Evolutionary conservation across 2,329 filamentous ascomycete species (phyloP).

Genomic region (Basipetospora chlamydospora): DNA sequence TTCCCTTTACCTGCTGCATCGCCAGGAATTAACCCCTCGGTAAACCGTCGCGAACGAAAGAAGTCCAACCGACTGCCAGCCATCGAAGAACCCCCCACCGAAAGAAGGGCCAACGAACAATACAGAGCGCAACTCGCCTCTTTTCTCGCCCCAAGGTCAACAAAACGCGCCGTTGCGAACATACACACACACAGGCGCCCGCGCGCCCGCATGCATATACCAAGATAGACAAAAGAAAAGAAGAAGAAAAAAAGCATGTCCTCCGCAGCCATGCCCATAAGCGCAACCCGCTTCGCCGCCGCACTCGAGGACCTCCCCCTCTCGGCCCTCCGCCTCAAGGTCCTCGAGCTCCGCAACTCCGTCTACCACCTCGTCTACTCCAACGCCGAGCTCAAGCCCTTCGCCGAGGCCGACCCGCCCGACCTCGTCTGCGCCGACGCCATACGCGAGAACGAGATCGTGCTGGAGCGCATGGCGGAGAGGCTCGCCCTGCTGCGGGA

Average conservation of each 20-base stretch:
- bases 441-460: conserved; percentile 54
- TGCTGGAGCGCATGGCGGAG: conserved; percentile 54
- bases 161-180: no score
- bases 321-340: conserved; percentile 55
- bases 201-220: no score
- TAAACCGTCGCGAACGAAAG: background rate
- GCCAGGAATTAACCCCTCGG: background rate
- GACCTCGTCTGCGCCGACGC: conserved; percentile 63
- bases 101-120: background rate
- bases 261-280: conserved; percentile 46
- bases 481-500: conserved; percentile 46
- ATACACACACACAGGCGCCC: no score
- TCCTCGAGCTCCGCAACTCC: conserved; percentile 60
- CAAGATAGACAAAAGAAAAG: no score
- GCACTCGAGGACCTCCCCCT: conserved; percentile 54
- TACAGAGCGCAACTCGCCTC: no score
- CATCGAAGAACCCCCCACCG: background rate
- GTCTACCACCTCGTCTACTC: conserved; percentile 60
- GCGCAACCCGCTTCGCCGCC: conserved; percentile 45
- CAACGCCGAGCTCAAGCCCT: conserved; percentile 58
- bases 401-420: conserved; percentile 33
- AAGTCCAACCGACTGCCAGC: no score
- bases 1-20: no score
- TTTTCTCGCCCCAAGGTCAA: no score
- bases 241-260: no score